Evolutionary conservation across 371 early-diverging fungal genomes (phyloP).

Genomic region (Zychaea mexicana): DNA sequence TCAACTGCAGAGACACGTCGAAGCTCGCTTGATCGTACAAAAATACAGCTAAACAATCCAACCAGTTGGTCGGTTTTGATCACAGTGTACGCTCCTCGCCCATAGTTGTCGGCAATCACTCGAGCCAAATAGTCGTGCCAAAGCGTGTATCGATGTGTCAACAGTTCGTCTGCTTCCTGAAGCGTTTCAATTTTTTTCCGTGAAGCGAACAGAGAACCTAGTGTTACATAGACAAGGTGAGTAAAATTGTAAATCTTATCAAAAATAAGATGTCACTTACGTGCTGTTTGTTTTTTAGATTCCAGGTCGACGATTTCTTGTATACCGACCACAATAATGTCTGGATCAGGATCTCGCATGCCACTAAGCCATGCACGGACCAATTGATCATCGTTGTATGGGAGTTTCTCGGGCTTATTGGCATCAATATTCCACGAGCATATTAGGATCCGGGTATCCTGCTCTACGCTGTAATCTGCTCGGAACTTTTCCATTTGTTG

Average conservation of each 20-base stretch:
- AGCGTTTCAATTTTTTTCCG: constrained; percentile 52
- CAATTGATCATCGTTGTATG: constrained; percentile 42
- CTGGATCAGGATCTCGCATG: constrained; percentile 68
- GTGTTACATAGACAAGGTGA: not conserved
- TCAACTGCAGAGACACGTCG: constrained; percentile 26
- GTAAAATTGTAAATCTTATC: too few species aligned
- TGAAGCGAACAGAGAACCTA: constrained; percentile 63
- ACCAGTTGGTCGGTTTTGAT: constrained; percentile 79
- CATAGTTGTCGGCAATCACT: constrained; percentile 53
- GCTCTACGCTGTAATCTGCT: constrained; percentile 61
- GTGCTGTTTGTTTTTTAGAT: constrained; percentile 70
- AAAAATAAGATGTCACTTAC: constrained; percentile 54
- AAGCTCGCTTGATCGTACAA: constrained; percentile 52
- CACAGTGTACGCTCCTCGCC: constrained; percentile 55
- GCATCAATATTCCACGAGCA: constrained; percentile 88
- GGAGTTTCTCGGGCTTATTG: constrained; percentile 53
- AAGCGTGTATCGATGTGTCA: constrained; percentile 59
- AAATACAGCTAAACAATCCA: constrained; percentile 78
- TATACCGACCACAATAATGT: constrained; percentile 82
- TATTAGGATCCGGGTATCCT: constrained; percentile 63
- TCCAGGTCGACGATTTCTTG: constrained; percentile 91
- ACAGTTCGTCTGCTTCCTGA: constrained; percentile 52
- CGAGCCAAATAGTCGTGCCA: constrained; percentile 74
- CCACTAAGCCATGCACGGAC: constrained; percentile 56
- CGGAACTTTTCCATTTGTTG: constrained; percentile 50